A percentile compares a stretch with the other conserved stretches of the same genome.
Evolutionary conservation across 768 basidiomycete species (phyloP).

Genomic region (Auricularia auricula-judae): DNA sequence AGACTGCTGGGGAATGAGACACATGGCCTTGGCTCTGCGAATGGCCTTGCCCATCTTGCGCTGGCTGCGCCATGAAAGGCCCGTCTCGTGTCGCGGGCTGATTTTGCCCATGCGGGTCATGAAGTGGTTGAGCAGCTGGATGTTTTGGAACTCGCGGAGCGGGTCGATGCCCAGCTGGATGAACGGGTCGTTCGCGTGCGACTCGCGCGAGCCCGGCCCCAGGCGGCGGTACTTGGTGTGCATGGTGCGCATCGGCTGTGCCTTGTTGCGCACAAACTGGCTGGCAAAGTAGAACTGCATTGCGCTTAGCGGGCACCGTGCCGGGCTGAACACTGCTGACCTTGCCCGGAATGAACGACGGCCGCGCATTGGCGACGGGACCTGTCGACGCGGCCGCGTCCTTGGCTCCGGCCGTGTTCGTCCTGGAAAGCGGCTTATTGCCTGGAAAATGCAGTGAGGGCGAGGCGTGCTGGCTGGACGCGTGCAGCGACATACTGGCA

Average conservation of each 20-base stretch:
- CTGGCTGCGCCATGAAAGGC: constrained; percentile 70
- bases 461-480: too few species aligned
- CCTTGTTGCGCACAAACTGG: not conserved
- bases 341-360: not conserved
- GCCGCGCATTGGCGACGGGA: not conserved
- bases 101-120: constrained; percentile 77
- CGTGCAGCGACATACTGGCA: too few species aligned
- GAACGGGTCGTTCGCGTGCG: constrained; percentile 56
- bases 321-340: not conserved
- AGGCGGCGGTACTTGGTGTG: constrained; percentile 25
- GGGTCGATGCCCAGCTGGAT: constrained; percentile 65
- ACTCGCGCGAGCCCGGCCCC: constrained; percentile 44
- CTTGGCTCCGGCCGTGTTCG: too few species aligned
- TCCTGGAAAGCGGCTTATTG: too few species aligned
- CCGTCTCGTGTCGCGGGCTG: constrained; percentile 51
- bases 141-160: constrained; percentile 52
- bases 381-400: too few species aligned
- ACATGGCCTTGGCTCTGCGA: constrained; percentile 85
- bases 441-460: too few species aligned
- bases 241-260: not conserved
- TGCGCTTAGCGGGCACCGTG: not conserved
- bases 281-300: not conserved
- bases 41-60: constrained; percentile 74
- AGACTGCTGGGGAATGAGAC: constrained; percentile 46
- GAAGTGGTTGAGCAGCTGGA: constrained; percentile 42